phyloP scores from a whole-genome alignment of 306 rosid genomes.

The Sophora flavescens region DNA sequence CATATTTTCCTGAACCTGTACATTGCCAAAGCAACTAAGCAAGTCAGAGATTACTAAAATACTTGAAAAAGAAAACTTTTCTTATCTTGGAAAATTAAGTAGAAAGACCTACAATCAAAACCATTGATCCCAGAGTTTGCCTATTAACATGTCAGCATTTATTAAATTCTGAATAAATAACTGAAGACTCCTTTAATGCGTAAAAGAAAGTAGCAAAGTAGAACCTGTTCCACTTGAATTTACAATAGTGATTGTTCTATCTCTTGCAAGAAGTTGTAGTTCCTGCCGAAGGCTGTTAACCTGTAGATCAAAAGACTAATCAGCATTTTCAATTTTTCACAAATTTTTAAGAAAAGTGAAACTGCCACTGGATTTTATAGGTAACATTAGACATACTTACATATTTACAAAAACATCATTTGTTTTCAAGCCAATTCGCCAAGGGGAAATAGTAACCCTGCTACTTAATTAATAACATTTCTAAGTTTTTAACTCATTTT shows the following conservation, averaged over 20 bases:
- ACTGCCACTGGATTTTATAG: neutral
- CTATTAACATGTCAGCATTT: conserved; percentile 17
- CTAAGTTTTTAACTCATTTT: neutral
- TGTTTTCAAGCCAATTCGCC: conserved; percentile 13
- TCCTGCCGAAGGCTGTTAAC: conserved; percentile 78
- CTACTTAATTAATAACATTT: neutral
- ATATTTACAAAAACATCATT: neutral
- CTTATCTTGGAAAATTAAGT: conserved; percentile 24
- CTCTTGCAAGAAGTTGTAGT: conserved; percentile 64
- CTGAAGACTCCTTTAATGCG: neutral
- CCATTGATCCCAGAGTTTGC: conserved; percentile 23
- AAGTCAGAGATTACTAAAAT: conserved; percentile 41
- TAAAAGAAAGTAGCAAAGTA: conserved; percentile 19
- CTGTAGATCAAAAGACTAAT: conserved; percentile 56
- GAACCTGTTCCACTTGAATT: conserved; percentile 60
- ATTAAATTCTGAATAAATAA: conserved; percentile 18
- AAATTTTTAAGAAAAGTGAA: neutral
- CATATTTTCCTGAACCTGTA: conserved; percentile 73
- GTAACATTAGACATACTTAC: neutral
- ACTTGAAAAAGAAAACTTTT: neutral
- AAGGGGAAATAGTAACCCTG: conserved; percentile 4
- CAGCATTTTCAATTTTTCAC: conserved; percentile 39
- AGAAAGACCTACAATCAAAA: conserved; percentile 27
- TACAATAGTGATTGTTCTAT: conserved; percentile 66
- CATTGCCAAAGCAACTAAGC: conserved; percentile 46